Evolutionary conservation across 176 grass and related monocot species (phyloP), one percentile per base, ranked within the genome.

Genomic region (Calamus simplicifolius): DNA sequence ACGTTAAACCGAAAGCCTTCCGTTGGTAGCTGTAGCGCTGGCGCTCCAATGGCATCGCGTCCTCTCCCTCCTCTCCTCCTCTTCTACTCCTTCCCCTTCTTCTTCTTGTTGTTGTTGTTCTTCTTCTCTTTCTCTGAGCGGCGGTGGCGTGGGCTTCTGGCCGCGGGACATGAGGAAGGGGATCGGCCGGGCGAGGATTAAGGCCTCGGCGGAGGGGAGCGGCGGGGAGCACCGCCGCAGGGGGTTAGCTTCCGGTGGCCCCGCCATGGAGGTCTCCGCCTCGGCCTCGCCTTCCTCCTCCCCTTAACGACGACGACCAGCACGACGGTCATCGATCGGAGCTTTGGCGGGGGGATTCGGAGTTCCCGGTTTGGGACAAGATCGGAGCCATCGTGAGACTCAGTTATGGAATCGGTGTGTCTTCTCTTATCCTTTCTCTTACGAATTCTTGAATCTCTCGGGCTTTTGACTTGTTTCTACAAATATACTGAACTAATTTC

Each of bases 291-390:
- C 7, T 43, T 43, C 35, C 35, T 43, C 35, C 35, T 62, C 79
- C 15, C 25, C 7, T 0, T 35, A 16, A 13, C 52, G 29, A 51
- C 56, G 7, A 52, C 43, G 16, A 51, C 21, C 21, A 23, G 21
- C 21, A 23, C 64, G 18, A 53, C 64, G 4, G 27, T 62, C 30
- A 61, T 71, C 26, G 73, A 82, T 10, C 19, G 55, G 19, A 72
- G 66, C 64, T 82, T 76, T 14, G 28, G 51, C 3, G 70, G 64
- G 48, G 79, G 3, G 86, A 90, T 23, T 76, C 91, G 1, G 91
- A 90, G 69, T 80, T 82, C 52, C 74, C 82, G 43, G 76, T 87
- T 62, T 90, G 83, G 91, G 91, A 96, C 27, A 84, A 73, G 77
- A 68, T 96, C 2, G 91, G 77, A 4, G 91, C 91, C 3, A 76